Evolutionary conservation across 1,284 basidiomycete species (phyloP), one percentile per base, ranked within the genome.

Genomic region (Cutaneotrichosporon sp.): DNA sequence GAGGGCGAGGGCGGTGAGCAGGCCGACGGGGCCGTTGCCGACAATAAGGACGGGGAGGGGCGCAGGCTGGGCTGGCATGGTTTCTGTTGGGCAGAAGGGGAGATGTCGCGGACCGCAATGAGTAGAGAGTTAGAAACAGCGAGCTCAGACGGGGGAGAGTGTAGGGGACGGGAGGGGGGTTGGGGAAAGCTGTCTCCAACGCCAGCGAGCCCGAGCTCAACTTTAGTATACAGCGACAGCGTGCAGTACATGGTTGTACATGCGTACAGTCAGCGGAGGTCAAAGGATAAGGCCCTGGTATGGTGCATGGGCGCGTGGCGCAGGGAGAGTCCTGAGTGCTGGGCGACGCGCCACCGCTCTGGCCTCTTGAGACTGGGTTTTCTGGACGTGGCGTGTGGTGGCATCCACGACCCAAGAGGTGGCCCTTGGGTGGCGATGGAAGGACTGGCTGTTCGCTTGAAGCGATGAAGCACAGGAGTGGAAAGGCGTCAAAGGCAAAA

Each of bases 1-100:
- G 4, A 69, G 63, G 4, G 62, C 52, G 25, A 64, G 59, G 8
- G 67, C 67, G 24, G 60, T 58, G 2, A 69, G 56, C 22, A 69
- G 66, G 9, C 67, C 67, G 18, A 69, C 66, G 24, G 67, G 67
- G 3, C 67, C 67, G 27, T 66, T 65, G 13, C 67, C 67, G 9
- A 69, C 64, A 33, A 69, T 52, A 22, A 69, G 64, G 25, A 69
- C 62, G 24, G 67, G 67, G 20, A 62, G 60, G 4, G 20, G 51
- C 33, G 51, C 51, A 4, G 11, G 51, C 22, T 36, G 11, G n/a
- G 34, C 51, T 25, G 51, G 51, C 51, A 53, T 53, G 6, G 11
- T 38, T 49, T 6, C 16, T 49, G 25, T n/a, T 29, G 27, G 24
- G 22, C 5, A 42, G 2, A 42, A n/a, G 38, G 38, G 38, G 38